These are phyloP conservation scores for Setaria italica DNA, from an alignment of 202 grass and related monocot genomes.

Conservation along the genomic window DNA sequence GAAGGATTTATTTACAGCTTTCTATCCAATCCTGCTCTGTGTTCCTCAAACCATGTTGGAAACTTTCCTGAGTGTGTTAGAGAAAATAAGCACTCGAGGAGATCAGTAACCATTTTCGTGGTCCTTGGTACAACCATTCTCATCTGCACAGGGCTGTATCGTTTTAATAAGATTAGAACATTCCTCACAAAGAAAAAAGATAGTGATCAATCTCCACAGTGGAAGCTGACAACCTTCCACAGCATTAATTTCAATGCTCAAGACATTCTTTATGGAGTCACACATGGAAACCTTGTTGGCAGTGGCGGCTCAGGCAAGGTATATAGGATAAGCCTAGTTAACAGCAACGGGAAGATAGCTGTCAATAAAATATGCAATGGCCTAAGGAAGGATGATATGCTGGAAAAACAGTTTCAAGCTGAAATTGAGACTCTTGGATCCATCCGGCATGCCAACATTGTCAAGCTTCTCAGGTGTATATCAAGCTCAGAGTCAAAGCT, in stretches of 20 bases:
- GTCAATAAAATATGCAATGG: conserved; percentile 55
- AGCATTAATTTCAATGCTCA: conserved; percentile 30
- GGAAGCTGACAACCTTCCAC: conserved; percentile 49
- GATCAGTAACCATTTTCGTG: conserved; percentile 12
- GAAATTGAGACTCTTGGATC: conserved; percentile 52
- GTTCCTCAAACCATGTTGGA: conserved; percentile 8
- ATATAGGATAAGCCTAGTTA: conserved; percentile 44
- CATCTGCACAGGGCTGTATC: conserved; percentile 2
- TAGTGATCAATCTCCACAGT: not conserved
- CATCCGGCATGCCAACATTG: conserved; percentile 52
- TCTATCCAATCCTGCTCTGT: conserved; percentile 50
- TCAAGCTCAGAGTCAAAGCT: conserved; percentile 38
- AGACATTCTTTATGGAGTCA: conserved; percentile 31
- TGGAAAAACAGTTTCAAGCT: conserved; percentile 55
- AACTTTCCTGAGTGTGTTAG: not conserved
- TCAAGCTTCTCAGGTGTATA: conserved; percentile 57
- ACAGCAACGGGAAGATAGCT: not conserved
- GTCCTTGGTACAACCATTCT: conserved; percentile 24
- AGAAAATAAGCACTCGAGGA: not conserved
- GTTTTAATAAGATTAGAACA: not conserved
- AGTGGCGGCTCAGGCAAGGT: conserved; percentile 56
- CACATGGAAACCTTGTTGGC: conserved; percentile 49
- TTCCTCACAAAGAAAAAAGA: not conserved
- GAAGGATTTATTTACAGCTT: conserved; percentile 44
- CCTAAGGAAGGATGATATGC: conserved; percentile 5